Percentiles rank a stretch among this genome's conserved stretches.
Conservation (phyloP, 2,329 filamentous ascomycete species). For the Pezicula carpinea region DNA sequence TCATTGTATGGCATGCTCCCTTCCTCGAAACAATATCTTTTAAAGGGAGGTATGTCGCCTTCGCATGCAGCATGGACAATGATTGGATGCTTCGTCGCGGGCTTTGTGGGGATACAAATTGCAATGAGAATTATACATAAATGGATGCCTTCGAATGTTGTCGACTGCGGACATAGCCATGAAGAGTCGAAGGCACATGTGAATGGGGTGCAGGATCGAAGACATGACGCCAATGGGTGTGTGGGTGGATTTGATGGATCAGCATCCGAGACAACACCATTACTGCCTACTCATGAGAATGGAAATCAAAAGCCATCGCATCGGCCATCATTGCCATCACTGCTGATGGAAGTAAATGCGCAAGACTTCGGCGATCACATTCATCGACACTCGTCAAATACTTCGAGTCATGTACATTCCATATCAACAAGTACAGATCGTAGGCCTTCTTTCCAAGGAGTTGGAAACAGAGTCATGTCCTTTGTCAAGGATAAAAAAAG, state of each 20-base stretch:
- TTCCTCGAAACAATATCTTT: constrained; percentile 74
- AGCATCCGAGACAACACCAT: no score
- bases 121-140: constrained; percentile 69
- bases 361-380: constrained; percentile 1
- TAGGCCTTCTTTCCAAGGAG: constrained; percentile 7
- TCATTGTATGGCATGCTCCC: constrained; percentile 91
- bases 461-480: constrained; percentile 55
- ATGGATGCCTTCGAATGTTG: constrained; percentile 72
- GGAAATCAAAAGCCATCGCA: neutral
- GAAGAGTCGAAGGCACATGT: constrained; percentile 40
- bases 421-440: constrained; percentile 35
- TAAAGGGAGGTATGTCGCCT: constrained; percentile 61
- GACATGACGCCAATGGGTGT: constrained; percentile 8
- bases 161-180: constrained; percentile 75
- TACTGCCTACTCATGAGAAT: no score
- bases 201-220: constrained; percentile 6
- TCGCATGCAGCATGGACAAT: constrained; percentile 64
- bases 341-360: constrained; percentile 3
- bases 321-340: constrained; percentile 2
- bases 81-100: constrained; percentile 64
- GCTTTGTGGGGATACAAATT: constrained; percentile 71
- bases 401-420: constrained; percentile 43
- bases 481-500: constrained; percentile 62
- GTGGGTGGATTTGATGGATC: no score
- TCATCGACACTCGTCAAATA: neutral